Evolutionary conservation across 2,329 filamentous ascomycete species (phyloP).

Genomic region (Aureobasidium sp.): DNA sequence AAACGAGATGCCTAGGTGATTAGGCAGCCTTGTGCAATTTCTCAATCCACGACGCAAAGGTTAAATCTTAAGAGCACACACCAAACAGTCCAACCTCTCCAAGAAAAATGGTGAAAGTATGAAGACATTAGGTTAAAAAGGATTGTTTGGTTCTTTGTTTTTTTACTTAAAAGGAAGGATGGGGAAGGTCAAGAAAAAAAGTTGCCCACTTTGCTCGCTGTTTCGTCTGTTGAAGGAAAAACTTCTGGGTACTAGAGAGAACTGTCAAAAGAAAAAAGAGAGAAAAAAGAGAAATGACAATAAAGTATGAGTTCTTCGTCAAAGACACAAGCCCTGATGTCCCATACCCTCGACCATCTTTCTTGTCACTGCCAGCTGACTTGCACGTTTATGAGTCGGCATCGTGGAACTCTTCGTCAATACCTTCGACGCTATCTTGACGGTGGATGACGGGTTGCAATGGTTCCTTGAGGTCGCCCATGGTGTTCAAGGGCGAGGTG

Average conservation of each 20-base stretch:
- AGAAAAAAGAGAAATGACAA: neutral
- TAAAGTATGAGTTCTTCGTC: neutral
- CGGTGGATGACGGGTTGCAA: slow-evolving; percentile 21
- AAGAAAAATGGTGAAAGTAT: no score
- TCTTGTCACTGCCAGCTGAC: neutral
- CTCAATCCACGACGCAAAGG: no score
- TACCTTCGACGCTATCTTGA: slow-evolving; percentile 34
- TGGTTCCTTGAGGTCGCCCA: slow-evolving; percentile 12
- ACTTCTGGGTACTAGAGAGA: neutral
- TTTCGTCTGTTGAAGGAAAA: neutral
- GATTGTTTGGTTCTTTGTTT: neutral
- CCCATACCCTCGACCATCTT: neutral
- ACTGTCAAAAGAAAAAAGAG: neutral
- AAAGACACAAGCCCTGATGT: no score
- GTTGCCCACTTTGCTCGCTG: neutral
- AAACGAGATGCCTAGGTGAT: no score
- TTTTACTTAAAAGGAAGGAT: no score
- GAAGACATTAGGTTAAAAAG: neutral
- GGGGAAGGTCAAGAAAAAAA: neutral
- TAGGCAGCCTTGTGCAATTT: no score
- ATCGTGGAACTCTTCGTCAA: slow-evolving; percentile 40
- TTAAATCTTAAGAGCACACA: no score
- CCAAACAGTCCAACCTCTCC: no score
- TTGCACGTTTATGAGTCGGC: slow-evolving; percentile 25
- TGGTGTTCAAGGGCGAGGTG: slow-evolving; percentile 1